Base-by-base conservation (phyloP, 352 stramenopile species). In the Peronospora farinosa region DNA sequence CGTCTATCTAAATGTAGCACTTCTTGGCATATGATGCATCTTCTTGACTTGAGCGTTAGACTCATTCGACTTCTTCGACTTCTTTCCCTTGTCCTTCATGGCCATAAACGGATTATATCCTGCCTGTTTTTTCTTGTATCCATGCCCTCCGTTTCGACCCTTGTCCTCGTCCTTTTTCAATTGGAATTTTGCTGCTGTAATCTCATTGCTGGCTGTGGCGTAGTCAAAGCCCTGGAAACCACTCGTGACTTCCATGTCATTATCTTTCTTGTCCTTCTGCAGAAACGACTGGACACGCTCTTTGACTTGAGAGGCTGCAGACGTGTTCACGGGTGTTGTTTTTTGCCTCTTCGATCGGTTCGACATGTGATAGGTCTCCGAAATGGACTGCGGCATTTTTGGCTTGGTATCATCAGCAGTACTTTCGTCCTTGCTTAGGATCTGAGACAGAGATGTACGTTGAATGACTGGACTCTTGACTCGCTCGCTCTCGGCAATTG, bases 21-120 rank as follows among this genome's bases (percentile, higher is more conserved):
- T 93, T 57, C 80, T 74, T 11, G 83, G 78, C 69, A 88, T 86
- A 64, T 92, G 79, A 54, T 90, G 78, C 65, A 80, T 76, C 60
- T 84, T 88, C 65, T 90, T 92, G 35, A 72, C 59, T n/a, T 72
- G 72, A 28, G 50, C 65, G 31, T 65, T 39, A 17, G 51, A 62
- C 59, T 69, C 68, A 15, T 53, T 57, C 23, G 43, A 25, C 21
- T 55, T 32, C 45, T 46, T 39, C 13, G 25, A 16, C 38, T 55
- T 58, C 31, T 57, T 68, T 30, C 27, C 67, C 8, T 68, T 73
- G 39, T 65, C 67, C 28, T 72, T 64, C 32, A 86, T 72, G 7
- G 61, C 77, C 36, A 84, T 65, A 40, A 91, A 92, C 40, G 83
- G 80, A 47, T 92, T 93, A 67, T 93, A 93, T 3, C 63, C 57